Conservation (phyloP, 345 rosid species). For the Streptanthus diversifolius region DNA sequence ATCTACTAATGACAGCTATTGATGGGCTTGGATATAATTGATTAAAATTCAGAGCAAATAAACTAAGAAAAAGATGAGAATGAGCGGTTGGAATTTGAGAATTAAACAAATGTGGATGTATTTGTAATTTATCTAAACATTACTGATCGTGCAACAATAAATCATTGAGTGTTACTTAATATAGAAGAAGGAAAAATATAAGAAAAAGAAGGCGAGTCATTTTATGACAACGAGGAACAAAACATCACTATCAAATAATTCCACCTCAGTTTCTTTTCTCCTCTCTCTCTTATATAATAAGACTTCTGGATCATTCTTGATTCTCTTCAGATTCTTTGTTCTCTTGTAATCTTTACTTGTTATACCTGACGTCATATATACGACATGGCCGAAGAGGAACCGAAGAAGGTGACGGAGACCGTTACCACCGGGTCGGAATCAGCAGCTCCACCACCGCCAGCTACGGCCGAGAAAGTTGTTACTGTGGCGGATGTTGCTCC, state of each 20-base stretch:
- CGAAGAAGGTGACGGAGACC: conserved; percentile 22
- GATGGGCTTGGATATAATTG: neutral
- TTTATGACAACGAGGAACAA: conserved; percentile 32
- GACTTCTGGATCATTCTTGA: conserved; percentile 14
- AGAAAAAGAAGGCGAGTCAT: conserved; percentile 30
- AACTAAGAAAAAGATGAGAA: neutral
- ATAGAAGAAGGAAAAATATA: neutral
- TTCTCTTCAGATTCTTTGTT: conserved; percentile 10
- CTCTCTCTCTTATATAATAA: conserved; percentile 4
- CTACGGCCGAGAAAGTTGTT: conserved; percentile 16
- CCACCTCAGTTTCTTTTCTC: conserved; percentile 21
- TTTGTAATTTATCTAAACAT: neutral
- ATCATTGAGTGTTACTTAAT: neutral
- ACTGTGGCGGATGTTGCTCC: conserved; percentile 14
- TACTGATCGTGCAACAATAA: conserved; percentile 18
- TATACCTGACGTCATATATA: neutral
- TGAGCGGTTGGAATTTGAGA: neutral
- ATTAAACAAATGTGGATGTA: neutral
- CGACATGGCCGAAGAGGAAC: conserved; percentile 26
- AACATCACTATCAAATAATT: conserved; percentile 27
- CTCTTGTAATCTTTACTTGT: conserved; percentile 14
- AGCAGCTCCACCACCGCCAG: conserved; percentile 8
- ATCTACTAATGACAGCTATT: neutral
- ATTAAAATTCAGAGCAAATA: neutral
- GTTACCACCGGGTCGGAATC: conserved; percentile 9